Evolutionary conservation across 2,329 filamentous ascomycete genomes (phyloP).

Genomic region (Capronia americana): DNA sequence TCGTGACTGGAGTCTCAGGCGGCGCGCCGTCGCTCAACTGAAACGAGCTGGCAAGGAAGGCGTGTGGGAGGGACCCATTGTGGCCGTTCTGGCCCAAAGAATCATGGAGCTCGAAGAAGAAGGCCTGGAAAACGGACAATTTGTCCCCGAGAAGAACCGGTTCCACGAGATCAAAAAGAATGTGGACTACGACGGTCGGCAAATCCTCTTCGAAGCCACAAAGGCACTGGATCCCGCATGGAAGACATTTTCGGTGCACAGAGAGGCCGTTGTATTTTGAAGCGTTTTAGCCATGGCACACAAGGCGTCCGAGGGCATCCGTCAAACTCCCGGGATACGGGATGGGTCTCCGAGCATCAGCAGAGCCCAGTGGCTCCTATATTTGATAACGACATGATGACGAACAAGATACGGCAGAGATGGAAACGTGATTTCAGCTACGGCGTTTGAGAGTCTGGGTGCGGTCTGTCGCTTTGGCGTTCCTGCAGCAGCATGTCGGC

Average conservation of each 20-base stretch:
- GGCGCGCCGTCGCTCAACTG: constrained; percentile 43
- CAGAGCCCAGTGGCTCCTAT: not conserved
- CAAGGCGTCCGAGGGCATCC: constrained; percentile 21
- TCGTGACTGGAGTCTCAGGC: constrained; percentile 39
- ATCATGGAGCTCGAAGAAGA: constrained; percentile 41
- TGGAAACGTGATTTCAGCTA: not conserved
- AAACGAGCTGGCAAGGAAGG: constrained; percentile 46
- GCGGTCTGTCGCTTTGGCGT: not conserved
- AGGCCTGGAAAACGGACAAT: constrained; percentile 28
- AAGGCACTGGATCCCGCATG: constrained; percentile 35
- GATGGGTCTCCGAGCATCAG: not conserved
- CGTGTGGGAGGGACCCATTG: constrained; percentile 45
- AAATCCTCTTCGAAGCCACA: constrained; percentile 36
- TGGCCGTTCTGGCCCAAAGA: constrained; percentile 42
- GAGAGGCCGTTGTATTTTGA: constrained; percentile 38
- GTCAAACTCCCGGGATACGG: not conserved
- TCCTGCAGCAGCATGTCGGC: not conserved
- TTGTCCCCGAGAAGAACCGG: constrained; percentile 38
- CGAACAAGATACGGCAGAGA: constrained; percentile 1
- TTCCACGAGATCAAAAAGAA: constrained; percentile 41
- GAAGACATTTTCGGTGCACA: constrained; percentile 36
- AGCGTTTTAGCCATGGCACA: constrained; percentile 11
- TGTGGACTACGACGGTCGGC: constrained; percentile 40
- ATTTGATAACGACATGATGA: constrained; percentile 18
- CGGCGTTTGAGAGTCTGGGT: not conserved